Conservation (phyloP, 352 stramenopile genomes). For the Globisporangium cylindrosporum region DNA sequence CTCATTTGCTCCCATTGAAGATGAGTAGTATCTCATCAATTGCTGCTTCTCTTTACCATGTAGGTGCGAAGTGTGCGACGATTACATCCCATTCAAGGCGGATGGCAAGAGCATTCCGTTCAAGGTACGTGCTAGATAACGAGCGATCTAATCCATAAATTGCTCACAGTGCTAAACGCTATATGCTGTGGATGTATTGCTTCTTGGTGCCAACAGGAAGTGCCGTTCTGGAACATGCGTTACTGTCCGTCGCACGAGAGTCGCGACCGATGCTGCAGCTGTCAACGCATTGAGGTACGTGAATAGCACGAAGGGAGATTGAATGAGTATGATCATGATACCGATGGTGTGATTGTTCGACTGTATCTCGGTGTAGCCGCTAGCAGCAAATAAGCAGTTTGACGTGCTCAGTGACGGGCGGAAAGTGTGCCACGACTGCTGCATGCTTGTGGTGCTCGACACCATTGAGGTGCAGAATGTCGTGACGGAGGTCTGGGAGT, state of each 20-base stretch:
- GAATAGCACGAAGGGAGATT: neutral
- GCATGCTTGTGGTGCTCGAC: slow-evolving; percentile 53
- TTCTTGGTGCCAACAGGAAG: slow-evolving; percentile 26
- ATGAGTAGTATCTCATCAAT: neutral
- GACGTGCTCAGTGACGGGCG: slow-evolving; percentile 55
- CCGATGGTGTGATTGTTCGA: neutral
- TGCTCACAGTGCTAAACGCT: neutral
- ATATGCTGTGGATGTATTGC: neutral
- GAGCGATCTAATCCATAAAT: neutral
- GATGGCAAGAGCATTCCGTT: slow-evolving; percentile 53
- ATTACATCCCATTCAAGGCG: slow-evolving; percentile 44
- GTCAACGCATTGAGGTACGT: slow-evolving; percentile 59
- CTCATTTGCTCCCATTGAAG: neutral
- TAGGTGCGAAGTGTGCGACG: slow-evolving; percentile 65
- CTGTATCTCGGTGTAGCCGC: slow-evolving; percentile 12
- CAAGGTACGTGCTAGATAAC: slow-evolving; percentile 25
- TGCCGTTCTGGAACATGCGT: slow-evolving; percentile 62
- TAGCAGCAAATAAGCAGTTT: slow-evolving; percentile 39
- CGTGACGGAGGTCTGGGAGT: slow-evolving; percentile 69
- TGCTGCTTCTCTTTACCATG: neutral
- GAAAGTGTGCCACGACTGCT: slow-evolving; percentile 69
- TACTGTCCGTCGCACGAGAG: slow-evolving; percentile 66
- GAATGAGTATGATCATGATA: neutral
- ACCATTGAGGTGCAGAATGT: slow-evolving; percentile 51
- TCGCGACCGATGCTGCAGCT: slow-evolving; percentile 65